Conservation (phyloP, 2,329 filamentous ascomycete genomes). For the Xylaria sp. region DNA sequence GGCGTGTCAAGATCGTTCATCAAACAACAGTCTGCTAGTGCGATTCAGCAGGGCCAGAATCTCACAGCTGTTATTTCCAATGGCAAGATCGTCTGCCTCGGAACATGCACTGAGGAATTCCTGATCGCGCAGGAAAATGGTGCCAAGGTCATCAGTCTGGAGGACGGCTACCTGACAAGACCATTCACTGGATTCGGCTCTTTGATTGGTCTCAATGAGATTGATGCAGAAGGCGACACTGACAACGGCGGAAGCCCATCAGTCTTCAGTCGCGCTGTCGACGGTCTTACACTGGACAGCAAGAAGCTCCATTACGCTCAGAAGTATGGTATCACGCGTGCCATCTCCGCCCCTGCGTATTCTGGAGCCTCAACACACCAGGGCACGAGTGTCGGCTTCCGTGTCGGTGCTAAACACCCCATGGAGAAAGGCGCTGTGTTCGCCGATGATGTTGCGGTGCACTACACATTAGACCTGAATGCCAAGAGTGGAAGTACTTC, state of each 20-base stretch:
- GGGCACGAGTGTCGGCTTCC: constrained; percentile 55
- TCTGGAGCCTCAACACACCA: constrained; percentile 40
- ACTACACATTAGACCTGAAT: constrained; percentile 50
- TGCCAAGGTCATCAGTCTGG: constrained; percentile 41
- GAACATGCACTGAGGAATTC: constrained; percentile 45
- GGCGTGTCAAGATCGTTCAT: constrained; percentile 51
- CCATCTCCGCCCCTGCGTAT: constrained; percentile 52
- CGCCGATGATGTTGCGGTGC: constrained; percentile 48
- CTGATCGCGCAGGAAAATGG: constrained; percentile 33
- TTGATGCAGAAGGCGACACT: constrained; percentile 51
- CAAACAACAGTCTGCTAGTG: constrained; percentile 17
- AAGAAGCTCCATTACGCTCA: constrained; percentile 51
- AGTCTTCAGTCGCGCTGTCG: constrained; percentile 53
- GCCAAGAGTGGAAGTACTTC: constrained; percentile 43
- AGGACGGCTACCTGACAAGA: constrained; percentile 56
- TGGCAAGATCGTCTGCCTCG: constrained; percentile 53
- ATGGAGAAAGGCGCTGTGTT: constrained; percentile 49
- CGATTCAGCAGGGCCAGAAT: constrained; percentile 22
- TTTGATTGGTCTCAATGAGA: constrained; percentile 57
- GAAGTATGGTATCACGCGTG: constrained; percentile 53
- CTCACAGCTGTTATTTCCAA: constrained; percentile 47
- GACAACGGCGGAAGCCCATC: constrained; percentile 46
- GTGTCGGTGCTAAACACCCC: constrained; percentile 43
- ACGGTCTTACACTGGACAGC: constrained; percentile 50
- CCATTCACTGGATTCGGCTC: constrained; percentile 58